Evolutionary conservation across 257 asterid genomes (phyloP).

Genomic region (Primulina eburnea): DNA sequence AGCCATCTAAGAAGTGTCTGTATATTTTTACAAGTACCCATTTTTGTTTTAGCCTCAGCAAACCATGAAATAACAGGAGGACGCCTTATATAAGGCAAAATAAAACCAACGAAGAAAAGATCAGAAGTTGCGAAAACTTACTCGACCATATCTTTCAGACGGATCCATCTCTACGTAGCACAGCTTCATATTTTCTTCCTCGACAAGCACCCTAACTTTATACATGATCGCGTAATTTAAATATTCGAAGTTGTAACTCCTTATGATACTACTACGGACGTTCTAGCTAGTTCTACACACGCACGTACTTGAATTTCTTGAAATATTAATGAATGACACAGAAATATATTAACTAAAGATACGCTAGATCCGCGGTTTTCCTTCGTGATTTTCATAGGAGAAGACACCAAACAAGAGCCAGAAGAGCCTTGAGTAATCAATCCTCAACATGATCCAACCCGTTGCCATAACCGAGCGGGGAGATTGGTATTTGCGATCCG

Average conservation of each 20-base stretch:
- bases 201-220: constrained; percentile 32
- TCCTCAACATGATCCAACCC: constrained; percentile 76
- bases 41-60: too few relatives aligned
- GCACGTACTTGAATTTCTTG: too few relatives aligned
- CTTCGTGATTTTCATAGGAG: constrained; percentile 77
- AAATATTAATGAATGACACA: not conserved
- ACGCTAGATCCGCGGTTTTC: constrained; percentile 80
- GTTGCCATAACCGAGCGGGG: constrained; percentile 47
- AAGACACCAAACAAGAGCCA: constrained; percentile 71
- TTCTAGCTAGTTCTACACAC: too few relatives aligned
- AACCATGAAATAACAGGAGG: not conserved
- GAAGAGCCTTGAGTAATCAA: constrained; percentile 74
- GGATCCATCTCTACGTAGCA: constrained; percentile 72
- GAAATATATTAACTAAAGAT: not conserved
- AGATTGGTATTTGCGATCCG: constrained; percentile 33
- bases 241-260: not conserved
- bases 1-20: too few relatives aligned
- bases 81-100: not conserved
- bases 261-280: not conserved
- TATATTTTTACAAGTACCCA: too few relatives aligned
- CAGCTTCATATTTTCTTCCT: constrained; percentile 35
- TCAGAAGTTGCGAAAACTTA: constrained; percentile 34
- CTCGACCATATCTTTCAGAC: constrained; percentile 73
- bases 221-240: constrained; percentile 34
- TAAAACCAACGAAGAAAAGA: not conserved